These are phyloP conservation scores for Arthroderma uncinatum DNA, from an alignment of 2,329 filamentous ascomycete species.

Conservation along the genomic window DNA sequence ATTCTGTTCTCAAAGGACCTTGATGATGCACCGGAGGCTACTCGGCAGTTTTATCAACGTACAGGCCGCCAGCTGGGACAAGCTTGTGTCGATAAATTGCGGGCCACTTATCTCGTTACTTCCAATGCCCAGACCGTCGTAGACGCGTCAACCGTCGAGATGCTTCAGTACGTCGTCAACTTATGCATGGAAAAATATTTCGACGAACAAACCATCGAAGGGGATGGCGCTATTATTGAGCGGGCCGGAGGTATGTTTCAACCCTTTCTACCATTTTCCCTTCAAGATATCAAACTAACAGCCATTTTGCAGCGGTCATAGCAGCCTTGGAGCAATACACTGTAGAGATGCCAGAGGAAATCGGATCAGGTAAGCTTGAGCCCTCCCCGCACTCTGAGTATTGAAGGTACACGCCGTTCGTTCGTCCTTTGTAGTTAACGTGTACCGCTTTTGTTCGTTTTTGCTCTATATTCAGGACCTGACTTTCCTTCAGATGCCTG, in stretches of 20 bases:
- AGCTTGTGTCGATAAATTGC: constrained; percentile 26
- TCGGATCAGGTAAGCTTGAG: constrained; percentile 28
- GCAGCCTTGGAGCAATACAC: constrained; percentile 27
- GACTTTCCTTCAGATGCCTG: constrained; percentile 33
- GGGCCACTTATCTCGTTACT: constrained; percentile 23
- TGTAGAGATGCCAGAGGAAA: constrained; percentile 29
- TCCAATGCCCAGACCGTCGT: constrained; percentile 18
- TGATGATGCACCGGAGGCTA: constrained; percentile 22
- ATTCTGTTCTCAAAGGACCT: constrained; percentile 33
- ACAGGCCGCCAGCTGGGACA: constrained; percentile 26
- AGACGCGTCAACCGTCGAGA: constrained; percentile 28
- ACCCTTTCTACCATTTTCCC: neutral
- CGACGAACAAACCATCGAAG: constrained; percentile 22
- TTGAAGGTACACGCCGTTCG: constrained; percentile 9
- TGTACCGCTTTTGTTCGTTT: constrained; percentile 16
- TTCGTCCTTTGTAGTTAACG: constrained; percentile 11
- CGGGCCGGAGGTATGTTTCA: constrained; percentile 27
- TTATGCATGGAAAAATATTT: constrained; percentile 32
- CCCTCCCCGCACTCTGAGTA: neutral
- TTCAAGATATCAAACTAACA: constrained; percentile 9
- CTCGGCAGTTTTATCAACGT: constrained; percentile 19
- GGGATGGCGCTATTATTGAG: constrained; percentile 25
- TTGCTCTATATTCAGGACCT: constrained; percentile 25
- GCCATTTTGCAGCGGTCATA: constrained; percentile 21
- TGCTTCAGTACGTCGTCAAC: constrained; percentile 28